These are phyloP conservation scores for Dillenia turbinata DNA, from an alignment of 164 flowering plant species.

Conservation along the genomic window DNA sequence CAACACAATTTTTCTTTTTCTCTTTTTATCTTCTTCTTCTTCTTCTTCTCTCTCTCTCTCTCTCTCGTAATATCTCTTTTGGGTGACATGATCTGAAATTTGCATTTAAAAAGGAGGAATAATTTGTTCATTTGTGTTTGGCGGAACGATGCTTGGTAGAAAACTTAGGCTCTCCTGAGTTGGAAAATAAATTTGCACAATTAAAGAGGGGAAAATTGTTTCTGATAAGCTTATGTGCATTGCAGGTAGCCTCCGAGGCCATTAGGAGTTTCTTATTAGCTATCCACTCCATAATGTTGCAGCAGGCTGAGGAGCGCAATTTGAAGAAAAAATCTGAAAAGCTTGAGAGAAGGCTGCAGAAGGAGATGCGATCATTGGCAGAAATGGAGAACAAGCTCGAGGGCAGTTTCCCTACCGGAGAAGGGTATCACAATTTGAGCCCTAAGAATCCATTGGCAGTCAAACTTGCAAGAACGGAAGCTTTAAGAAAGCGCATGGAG, in stretches of 20 bases:
- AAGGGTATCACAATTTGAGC: constrained; percentile 21
- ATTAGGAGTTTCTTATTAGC: constrained; percentile 50
- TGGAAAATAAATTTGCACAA: too few species aligned
- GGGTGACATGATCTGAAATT: too few species aligned
- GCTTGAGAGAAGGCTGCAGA: constrained; percentile 56
- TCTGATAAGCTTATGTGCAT: neutral
- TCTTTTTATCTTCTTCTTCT: too few species aligned
- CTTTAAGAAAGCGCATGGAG: constrained; percentile 45
- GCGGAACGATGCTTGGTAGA: too few species aligned
- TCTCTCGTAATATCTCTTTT: too few species aligned
- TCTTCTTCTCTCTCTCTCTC: too few species aligned
- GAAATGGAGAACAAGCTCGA: constrained; percentile 57
- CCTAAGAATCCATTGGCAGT: constrained; percentile 51
- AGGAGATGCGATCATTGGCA: constrained; percentile 34
- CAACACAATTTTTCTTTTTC: too few species aligned
- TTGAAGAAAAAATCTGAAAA: constrained; percentile 40
- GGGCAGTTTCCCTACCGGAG: constrained; percentile 13
- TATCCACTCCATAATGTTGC: constrained; percentile 51
- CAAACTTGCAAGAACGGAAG: constrained; percentile 50
- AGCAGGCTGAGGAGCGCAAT: constrained; percentile 56
- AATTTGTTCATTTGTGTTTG: too few species aligned
- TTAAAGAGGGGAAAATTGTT: too few species aligned
- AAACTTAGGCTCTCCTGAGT: too few species aligned
- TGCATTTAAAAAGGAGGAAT: too few species aligned
- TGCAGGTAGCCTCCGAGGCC: constrained; percentile 73